phyloP scores from a whole-genome alignment of 805 yeast genomes.

The Saturnispora gosingensis region DNA sequence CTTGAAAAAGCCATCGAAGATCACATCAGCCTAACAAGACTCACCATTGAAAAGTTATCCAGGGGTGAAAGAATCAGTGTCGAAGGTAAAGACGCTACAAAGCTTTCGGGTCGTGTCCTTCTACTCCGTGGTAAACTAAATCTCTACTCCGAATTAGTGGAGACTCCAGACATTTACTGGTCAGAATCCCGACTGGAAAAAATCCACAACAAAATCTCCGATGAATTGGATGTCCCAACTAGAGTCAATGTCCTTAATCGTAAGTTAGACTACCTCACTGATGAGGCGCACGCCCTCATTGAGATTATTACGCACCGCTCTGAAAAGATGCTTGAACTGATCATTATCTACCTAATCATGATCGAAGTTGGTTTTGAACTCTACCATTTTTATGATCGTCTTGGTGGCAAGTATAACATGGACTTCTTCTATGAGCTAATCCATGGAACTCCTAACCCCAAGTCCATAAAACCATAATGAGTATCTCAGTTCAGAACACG shows the following conservation, averaged over 20 bases:
- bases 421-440: slow-evolving; percentile 10
- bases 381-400: slow-evolving; percentile 60
- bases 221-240: slow-evolving; percentile 63
- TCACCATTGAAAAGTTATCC: slow-evolving; percentile 57
- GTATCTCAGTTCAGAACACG: not conserved
- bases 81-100: slow-evolving; percentile 52
- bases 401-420: slow-evolving; percentile 15
- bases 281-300: slow-evolving; percentile 72
- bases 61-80: slow-evolving; percentile 46
- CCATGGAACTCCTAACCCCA: slow-evolving; percentile 1
- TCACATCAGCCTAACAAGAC: slow-evolving; percentile 53
- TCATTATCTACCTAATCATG: slow-evolving; percentile 72
- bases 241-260: slow-evolving; percentile 73
- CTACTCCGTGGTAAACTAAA: slow-evolving; percentile 75
- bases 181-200: slow-evolving; percentile 77
- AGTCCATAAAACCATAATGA: not conserved
- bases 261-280: slow-evolving; percentile 84
- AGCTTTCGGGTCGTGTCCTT: slow-evolving; percentile 65
- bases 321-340: slow-evolving; percentile 76
- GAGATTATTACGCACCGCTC: slow-evolving; percentile 69
- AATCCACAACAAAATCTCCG: slow-evolving; percentile 63
- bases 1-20: slow-evolving; percentile 65
- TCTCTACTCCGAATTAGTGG: slow-evolving; percentile 78
- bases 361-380: slow-evolving; percentile 80
- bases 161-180: slow-evolving; percentile 92